Base-by-base conservation (phyloP, 441 rosid genomes). In the Arabidopsis lyrata region DNA sequence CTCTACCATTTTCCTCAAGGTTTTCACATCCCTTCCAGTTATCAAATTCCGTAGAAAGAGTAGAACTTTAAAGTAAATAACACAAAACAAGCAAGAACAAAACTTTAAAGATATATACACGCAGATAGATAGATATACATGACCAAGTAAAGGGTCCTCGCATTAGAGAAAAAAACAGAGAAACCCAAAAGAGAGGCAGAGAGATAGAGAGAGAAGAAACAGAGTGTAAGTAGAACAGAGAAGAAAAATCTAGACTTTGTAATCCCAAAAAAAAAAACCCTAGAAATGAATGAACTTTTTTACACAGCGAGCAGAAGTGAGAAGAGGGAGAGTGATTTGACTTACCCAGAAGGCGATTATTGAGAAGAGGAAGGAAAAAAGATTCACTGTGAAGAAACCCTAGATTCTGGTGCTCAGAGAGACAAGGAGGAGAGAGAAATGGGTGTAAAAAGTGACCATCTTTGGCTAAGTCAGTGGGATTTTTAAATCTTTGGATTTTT, bases 381-480 rank as follows among this genome's bases (percentile, higher is more conserved):
- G 83, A 76, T 74, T 77, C 72, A 79, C 72, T 70, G 78, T 65
- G 16, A 11, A 57, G 34, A 83, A 81, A 80, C 82, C 86, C 80
- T 76, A 81, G 84, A 74, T 70, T 76, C 76, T 60, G 66, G 64
- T 47, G 58, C 73, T 63, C 61, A 54, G 69, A 66, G 77, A 74
- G 81, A 77, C 76, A 72, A 54, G 55, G 55, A 66, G 57, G 72
- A 45, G 34, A 63, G 61, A 69, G 70, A 74, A 22, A 69, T 68
- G 50, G 31, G 4, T 41, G 22, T 55, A 8, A 47, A 59, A 60
- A 61, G 54, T 56, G 75, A 48, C 76, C 48, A 63, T 18, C 47
- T 70, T 70, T 70, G 53, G 75, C 72, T 18, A 47, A 32, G 76
- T 70, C 75, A 63, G 79, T 69, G 70, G 24, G 41, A 52, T 42